Base-by-base conservation (phyloP, 2,329 filamentous ascomycete genomes). In the Fusarium marasasianum region DNA sequence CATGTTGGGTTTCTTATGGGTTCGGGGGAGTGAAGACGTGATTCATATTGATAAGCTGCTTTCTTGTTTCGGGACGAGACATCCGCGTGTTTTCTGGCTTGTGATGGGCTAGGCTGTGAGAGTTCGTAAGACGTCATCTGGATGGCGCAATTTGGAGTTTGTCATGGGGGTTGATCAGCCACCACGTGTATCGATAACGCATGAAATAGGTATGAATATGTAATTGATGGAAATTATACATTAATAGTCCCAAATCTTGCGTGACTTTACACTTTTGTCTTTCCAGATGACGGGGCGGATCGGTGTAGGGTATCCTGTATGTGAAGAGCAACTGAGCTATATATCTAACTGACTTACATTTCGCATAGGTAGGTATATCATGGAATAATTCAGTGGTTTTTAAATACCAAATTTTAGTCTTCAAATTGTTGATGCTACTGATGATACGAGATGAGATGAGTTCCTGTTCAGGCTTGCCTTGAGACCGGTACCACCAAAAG, bases 101-200 rank as follows among this genome's bases (percentile, higher is more conserved):
- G 18, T 70, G 53, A 66, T 68, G 71, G 73, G 71, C 55, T 56
- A 11, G 61, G 33, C 18, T 18, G 24, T 22, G 33, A 38, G 38
- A 4, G 59, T 63, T 75, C 74, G 74, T 68, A 73, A 76, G 74
- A 71, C 51, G 66, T 67, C 54, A 76, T 73, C 56, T 58, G 22
- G 64, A 76, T 76, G 73, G 74, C 74, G 74, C 72, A 63, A 76
- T 76, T 38, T 29, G 55, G 12, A 48, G 51, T 37, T 50, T 65
- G 31, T 47, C 44, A 43, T 40, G 24, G 45, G 43, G 24, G 37
- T 4, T 40, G 7, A 37, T 45, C 11, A 41, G 10, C 37, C 31
- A 68, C 35, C 56, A 63, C 63, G 38, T 63, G 67, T n/a, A 20
- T 33, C 7, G 5, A 66, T 45, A 43, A 31, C 18, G 37, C 3